Conservation (phyloP, 2,329 filamentous ascomycete genomes). For the Penicillium sp. region DNA sequence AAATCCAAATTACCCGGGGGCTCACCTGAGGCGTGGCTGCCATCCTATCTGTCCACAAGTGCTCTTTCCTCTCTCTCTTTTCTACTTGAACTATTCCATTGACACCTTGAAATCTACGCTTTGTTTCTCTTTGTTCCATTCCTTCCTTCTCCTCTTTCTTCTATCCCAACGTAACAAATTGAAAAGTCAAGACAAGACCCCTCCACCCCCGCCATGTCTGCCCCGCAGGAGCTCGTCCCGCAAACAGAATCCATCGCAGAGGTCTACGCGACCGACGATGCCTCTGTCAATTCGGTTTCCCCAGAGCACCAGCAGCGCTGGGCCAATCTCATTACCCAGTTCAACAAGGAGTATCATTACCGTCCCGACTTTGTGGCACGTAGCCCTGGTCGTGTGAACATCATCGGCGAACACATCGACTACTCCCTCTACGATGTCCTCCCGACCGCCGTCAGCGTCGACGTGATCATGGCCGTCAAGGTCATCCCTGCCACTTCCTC, state of each 20-base stretch:
- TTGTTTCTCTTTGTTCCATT: background rate
- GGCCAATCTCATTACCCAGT: constrained; percentile 71
- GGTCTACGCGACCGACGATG: constrained; percentile 78
- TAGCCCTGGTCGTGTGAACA: constrained; percentile 93
- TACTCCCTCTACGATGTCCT: constrained; percentile 96
- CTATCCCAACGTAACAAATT: background rate
- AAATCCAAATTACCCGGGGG: constrained; percentile 23
- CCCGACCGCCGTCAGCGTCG: constrained; percentile 91
- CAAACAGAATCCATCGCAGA: constrained; percentile 74
- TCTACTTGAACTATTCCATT: constrained; percentile 6
- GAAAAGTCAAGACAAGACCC: constrained; percentile 11
- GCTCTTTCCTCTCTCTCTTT: background rate
- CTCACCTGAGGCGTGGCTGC: constrained; percentile 12
- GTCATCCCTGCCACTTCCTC: constrained; percentile 47
- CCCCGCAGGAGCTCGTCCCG: constrained; percentile 63
- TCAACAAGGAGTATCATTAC: constrained; percentile 70
- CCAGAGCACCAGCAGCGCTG: constrained; percentile 72
- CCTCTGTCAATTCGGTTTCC: constrained; percentile 74
- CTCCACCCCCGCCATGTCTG: constrained; percentile 41
- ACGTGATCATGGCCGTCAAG: constrained; percentile 82
- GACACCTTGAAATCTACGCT: background rate
- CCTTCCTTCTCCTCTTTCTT: constrained; percentile 6
- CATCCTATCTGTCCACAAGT: constrained; percentile 5
- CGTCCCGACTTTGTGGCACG: constrained; percentile 80
- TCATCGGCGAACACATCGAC: constrained; percentile 99